phyloP scores from a whole-genome alignment of 495 filamentous ascomycete genomes.

The Podospora pseudoanserina region DNA sequence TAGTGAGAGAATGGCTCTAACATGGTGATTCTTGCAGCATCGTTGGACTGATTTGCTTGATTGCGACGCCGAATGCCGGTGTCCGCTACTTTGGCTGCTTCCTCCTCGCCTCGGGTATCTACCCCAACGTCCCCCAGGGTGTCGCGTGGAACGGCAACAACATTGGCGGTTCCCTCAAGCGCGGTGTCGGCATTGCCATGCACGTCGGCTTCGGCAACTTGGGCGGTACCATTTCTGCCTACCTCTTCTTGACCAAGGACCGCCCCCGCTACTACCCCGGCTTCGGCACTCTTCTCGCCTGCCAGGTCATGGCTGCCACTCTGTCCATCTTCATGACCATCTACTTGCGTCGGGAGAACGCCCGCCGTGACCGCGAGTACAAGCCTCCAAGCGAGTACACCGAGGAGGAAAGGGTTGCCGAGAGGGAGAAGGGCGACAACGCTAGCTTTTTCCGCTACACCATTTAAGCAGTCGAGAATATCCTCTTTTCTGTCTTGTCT shows the following conservation, averaged over 20 bases:
- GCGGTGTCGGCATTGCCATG: conserved; percentile 75
- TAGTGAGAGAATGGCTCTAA: conserved; percentile 22
- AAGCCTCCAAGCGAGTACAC: conserved; percentile 47
- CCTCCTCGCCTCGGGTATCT: conserved; percentile 64
- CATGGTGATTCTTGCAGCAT: conserved; percentile 31
- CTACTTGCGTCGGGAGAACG: conserved; percentile 61
- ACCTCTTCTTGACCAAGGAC: conserved; percentile 59
- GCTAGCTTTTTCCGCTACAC: conserved; percentile 56
- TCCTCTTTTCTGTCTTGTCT: background rate
- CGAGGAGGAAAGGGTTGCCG: conserved; percentile 40
- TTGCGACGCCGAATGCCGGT: conserved; percentile 50
- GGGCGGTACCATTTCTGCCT: conserved; percentile 67
- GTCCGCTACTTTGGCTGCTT: conserved; percentile 71
- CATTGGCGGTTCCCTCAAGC: conserved; percentile 75
- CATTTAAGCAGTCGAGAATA: conserved; percentile 28
- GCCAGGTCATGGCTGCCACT: conserved; percentile 44
- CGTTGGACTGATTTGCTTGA: conserved; percentile 64
- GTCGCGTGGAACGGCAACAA: conserved; percentile 82
- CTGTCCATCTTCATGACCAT: conserved; percentile 54
- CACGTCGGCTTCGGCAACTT: conserved; percentile 77
- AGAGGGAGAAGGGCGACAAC: conserved; percentile 49
- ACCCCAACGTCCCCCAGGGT: conserved; percentile 68
- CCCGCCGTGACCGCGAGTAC: conserved; percentile 45
- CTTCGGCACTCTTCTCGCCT: conserved; percentile 50
- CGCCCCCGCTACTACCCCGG: conserved; percentile 60